phyloP scores from a whole-genome alignment of 176 grass and related monocot genomes.

The Avena insularis region DNA sequence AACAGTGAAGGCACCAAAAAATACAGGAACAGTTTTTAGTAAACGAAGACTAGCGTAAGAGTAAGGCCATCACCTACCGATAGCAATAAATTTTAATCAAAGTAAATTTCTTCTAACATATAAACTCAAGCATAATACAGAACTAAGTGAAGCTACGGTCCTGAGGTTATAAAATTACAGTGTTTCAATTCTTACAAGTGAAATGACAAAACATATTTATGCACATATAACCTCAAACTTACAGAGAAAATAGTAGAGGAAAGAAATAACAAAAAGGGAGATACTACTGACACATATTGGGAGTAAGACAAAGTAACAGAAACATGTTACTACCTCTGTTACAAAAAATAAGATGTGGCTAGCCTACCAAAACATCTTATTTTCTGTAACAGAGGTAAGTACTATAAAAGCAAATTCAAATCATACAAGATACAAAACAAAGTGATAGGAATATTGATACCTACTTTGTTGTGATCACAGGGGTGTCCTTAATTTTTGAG shows the following conservation, averaged over 20 bases:
- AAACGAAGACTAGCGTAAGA: slow-evolving; percentile 25
- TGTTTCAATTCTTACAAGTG: slow-evolving; percentile 2
- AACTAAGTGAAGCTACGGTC: background rate
- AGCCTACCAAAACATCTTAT: too few species aligned
- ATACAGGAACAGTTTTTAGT: slow-evolving; percentile 26
- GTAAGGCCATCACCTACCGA: slow-evolving; percentile 24
- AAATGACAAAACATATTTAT: background rate
- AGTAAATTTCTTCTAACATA: slow-evolving; percentile 14
- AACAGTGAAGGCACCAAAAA: slow-evolving; percentile 26
- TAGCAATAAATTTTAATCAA: slow-evolving; percentile 29
- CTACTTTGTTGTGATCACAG: slow-evolving; percentile 54
- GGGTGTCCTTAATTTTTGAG: slow-evolving; percentile 74
- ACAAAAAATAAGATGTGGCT: too few species aligned
- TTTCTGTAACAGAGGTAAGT: too few species aligned
- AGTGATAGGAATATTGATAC: slow-evolving; percentile 30
- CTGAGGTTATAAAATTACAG: slow-evolving; percentile 20
- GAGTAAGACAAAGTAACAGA: slow-evolving; percentile 20
- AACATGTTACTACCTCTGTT: background rate
- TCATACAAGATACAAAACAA: background rate
- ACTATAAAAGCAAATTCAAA: slow-evolving; percentile 18
- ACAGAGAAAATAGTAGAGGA: background rate
- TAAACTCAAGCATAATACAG: background rate
- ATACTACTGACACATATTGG: slow-evolving; percentile 2
- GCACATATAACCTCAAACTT: slow-evolving; percentile 8
- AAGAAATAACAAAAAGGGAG: slow-evolving; percentile 27